A percentile compares a stretch with the other conserved stretches of the same genome.
Evolutionary conservation across 257 asterid species (phyloP).

Genomic region (Fraxinus anomala): DNA sequence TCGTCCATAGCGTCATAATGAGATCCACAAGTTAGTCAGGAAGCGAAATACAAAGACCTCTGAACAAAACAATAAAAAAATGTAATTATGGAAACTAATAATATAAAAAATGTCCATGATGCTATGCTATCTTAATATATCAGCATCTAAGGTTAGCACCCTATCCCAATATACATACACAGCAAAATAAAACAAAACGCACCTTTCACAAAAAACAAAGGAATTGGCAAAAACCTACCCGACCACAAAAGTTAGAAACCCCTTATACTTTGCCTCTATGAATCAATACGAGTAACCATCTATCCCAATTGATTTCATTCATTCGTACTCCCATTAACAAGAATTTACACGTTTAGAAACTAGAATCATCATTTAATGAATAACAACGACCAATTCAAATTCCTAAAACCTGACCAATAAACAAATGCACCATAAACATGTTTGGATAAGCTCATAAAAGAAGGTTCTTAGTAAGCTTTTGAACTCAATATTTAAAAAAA

Average conservation of each 20-base stretch:
- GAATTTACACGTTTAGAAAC: neutral
- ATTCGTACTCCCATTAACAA: neutral
- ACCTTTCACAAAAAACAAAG: neutral
- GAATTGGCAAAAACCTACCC: neutral
- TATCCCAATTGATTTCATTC: neutral
- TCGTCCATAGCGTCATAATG: neutral
- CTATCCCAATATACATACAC: neutral
- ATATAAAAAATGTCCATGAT: neutral
- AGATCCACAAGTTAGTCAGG: neutral
- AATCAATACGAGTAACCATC: neutral
- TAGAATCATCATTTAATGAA: neutral
- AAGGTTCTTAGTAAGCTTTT: neutral
- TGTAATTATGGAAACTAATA: neutral
- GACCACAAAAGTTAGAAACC: neutral
- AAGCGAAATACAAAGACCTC: neutral
- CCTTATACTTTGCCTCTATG: neutral
- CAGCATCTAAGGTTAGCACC: neutral
- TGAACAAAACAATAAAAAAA: neutral
- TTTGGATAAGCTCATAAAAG: neutral
- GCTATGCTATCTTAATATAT: neutral
- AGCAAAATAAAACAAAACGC: neutral
- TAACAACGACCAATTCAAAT: neutral
- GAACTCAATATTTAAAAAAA: neutral
- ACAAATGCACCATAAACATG: neutral
- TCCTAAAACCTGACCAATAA: neutral